Evolutionary conservation across 192 early-diverging fungal genomes (phyloP), one percentile per base, ranked within the genome.

Genomic region (Coemansia sp.): DNA sequence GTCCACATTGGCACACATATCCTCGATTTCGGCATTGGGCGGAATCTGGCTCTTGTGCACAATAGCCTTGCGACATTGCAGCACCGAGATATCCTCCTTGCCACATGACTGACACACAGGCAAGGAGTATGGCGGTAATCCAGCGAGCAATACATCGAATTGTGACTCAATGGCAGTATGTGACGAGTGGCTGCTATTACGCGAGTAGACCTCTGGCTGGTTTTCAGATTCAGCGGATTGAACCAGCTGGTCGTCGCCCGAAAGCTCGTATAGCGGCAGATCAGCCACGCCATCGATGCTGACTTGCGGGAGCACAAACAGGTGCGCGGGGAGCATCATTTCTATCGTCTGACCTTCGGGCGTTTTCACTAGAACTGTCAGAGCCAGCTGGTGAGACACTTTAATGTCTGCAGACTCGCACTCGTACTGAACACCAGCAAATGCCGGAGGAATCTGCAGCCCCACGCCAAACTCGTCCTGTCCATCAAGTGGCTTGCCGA

Each of bases 71-170:
- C 41, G 66, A 43, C 66, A 67, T 18, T 67, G 55, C 9, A 67
- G 43, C 27, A 67, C 66, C 9, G 66, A 67, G 24, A 67, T 47
- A 39, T 67, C 66, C 32, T 67, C 66, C 58, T 67, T 67, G 40
- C 66, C 66, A 35, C 66, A 67, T 16, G 66, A 67, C 38, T 49
- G 41, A 15, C 66, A 67, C n/a, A 67, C 56, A 6, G 66, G 66
- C 12, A 67, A 32, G 27, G 66, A 67, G 39, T 67, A 67, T 3
- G 66, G 56, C 24, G 66, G 66, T 53, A 67, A 58, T 2, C n/a
- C 39, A n/a, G 38, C 16, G 9, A 35, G 20, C 7, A 13, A 11
- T 29, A 9, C 24, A n/a, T 32, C 29, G 24, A 34, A 4, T 13
- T 56, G 53, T 2, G 53, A 56, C 10, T 56, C 24, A 12, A 56